Conservation (phyloP, 495 filamentous ascomycete genomes). For the Entonaema liquescens region DNA sequence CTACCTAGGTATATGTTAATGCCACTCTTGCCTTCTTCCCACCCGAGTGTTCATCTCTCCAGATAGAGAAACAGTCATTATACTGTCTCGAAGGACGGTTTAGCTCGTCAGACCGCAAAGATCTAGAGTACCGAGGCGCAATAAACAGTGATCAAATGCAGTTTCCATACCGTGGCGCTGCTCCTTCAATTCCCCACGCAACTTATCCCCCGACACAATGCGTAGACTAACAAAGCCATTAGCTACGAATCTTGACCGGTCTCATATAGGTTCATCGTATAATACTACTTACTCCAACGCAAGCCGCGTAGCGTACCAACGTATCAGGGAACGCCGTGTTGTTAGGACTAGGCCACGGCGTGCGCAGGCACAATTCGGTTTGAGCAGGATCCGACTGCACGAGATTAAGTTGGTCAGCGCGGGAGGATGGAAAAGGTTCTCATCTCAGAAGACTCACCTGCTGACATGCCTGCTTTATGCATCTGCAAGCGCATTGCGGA, state of each 20-base stretch:
- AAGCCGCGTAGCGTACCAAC: constrained; percentile 16
- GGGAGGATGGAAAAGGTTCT: not conserved
- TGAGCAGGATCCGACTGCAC: constrained; percentile 28
- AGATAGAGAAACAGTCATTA: no score
- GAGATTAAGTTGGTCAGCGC: not conserved
- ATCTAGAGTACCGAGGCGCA: not conserved
- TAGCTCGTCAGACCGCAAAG: not conserved
- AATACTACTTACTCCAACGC: constrained; percentile 26
- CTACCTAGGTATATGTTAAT: not conserved
- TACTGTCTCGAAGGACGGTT: not conserved
- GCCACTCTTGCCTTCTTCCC: no score
- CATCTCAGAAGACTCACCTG: constrained; percentile 17
- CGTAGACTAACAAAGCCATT: constrained; percentile 8
- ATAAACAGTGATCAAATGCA: not conserved
- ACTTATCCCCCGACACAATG: constrained; percentile 21
- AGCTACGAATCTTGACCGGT: not conserved
- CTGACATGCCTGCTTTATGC: constrained; percentile 26
- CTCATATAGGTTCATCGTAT: not conserved
- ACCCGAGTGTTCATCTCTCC: not conserved
- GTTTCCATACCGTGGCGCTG: not conserved
- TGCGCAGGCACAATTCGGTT: constrained; percentile 30
- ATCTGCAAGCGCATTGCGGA: constrained; percentile 30
- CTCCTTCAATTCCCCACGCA: not conserved
- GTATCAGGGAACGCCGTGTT: constrained; percentile 25
- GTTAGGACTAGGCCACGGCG: constrained; percentile 17